phyloP scores from a whole-genome alignment of 2,329 filamentous ascomycete genomes.

The Hypoxylon sp. region DNA sequence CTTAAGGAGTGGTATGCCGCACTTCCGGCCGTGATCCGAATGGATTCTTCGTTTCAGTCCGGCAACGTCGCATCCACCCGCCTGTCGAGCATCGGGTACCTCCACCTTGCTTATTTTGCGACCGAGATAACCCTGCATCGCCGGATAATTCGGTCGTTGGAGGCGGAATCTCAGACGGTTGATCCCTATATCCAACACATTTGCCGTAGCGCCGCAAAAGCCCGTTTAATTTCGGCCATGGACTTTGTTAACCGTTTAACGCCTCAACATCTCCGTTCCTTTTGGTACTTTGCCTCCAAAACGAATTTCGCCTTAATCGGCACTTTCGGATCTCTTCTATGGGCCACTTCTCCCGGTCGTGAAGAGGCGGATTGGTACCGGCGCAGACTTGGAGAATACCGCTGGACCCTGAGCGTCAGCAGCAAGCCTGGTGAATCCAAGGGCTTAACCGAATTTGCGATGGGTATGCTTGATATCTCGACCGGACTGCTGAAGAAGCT shows the following conservation, averaged over 20 bases:
- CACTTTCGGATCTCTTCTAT: conserved; percentile 89
- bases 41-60: conserved; percentile 66
- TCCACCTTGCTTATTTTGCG: conserved; percentile 92
- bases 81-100: conserved; percentile 73
- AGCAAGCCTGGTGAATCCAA: conserved; percentile 72
- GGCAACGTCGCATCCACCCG: conserved; percentile 53
- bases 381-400: conserved; percentile 83
- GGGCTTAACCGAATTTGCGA: conserved; percentile 73
- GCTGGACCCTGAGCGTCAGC: conserved; percentile 91
- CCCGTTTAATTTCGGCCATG: conserved; percentile 93
- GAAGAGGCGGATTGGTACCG: conserved; percentile 96
- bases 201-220: conserved; percentile 92
- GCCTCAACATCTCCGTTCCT: conserved; percentile 84
- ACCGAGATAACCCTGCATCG: conserved; percentile 93
- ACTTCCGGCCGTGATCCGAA: conserved; percentile 69
- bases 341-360: conserved; percentile 84
- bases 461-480: conserved; percentile 78
- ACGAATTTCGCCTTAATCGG: conserved; percentile 95
- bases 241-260: conserved; percentile 95
- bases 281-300: conserved; percentile 91
- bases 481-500: conserved; percentile 73
- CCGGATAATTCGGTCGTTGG: conserved; percentile 85
- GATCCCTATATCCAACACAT: conserved; percentile 90
- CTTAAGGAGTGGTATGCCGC: conserved; percentile 83
- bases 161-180: conserved; percentile 55